phyloP scores from a whole-genome alignment of 441 rosid species.

The Croton laevigatus region DNA sequence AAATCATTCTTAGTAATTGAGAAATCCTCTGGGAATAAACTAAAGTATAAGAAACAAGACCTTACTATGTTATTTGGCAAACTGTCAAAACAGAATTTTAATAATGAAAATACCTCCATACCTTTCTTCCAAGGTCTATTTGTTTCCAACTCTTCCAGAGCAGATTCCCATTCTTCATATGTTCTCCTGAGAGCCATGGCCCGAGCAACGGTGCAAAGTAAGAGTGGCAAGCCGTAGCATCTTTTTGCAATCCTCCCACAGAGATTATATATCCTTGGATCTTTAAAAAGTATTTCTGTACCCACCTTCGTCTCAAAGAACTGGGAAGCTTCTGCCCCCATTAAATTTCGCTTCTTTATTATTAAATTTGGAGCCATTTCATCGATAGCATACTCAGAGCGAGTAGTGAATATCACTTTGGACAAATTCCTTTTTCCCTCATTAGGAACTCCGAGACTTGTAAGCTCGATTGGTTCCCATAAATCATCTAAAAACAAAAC shows the following conservation, averaged over 20 bases:
- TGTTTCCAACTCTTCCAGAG: slow-evolving; percentile 6
- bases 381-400: slow-evolving; percentile 29
- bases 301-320: slow-evolving; percentile 5
- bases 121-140: background rate
- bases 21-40: slow-evolving; percentile 17
- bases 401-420: slow-evolving; percentile 28
- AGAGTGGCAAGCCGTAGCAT: slow-evolving; percentile 24
- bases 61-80: background rate
- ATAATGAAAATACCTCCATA: background rate
- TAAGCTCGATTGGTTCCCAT: slow-evolving; percentile 25
- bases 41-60: slow-evolving; percentile 16
- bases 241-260: slow-evolving; percentile 6
- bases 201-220: slow-evolving; percentile 29
- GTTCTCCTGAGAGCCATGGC: slow-evolving; percentile 35
- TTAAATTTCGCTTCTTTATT: slow-evolving; percentile 26
- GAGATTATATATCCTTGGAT: background rate
- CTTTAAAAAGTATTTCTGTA: slow-evolving; percentile 2
- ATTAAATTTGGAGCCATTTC: background rate
- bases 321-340: slow-evolving; percentile 27
- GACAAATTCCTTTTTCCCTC: slow-evolving; percentile 4
- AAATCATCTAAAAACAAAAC: slow-evolving; percentile 24
- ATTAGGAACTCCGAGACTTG: slow-evolving; percentile 25
- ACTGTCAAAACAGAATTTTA: slow-evolving; percentile 31
- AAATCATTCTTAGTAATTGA: background rate
- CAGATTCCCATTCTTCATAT: slow-evolving; percentile 21